Percentiles rank a stretch among this genome's conserved stretches.
Conservation (phyloP, 73 alveolate species). For the Paramecium tetraurelia region DNA sequence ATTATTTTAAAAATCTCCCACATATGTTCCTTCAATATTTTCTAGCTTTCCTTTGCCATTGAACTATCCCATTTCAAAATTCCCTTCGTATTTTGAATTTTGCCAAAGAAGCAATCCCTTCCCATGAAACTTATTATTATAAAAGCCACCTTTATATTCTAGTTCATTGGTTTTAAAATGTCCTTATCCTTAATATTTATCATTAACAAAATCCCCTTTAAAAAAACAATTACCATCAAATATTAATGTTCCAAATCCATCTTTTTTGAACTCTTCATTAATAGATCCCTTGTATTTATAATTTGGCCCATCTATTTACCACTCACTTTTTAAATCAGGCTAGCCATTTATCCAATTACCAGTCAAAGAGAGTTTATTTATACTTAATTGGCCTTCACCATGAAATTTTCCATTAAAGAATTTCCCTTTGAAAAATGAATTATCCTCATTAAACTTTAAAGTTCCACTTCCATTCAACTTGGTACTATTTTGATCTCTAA, state of each 20-base stretch:
- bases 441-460: neutral
- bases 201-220: neutral
- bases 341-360: neutral
- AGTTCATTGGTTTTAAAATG: neutral
- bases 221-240: neutral
- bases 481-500: neutral
- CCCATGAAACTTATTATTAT: conserved; percentile 8
- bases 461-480: neutral
- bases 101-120: neutral
- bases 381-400: neutral
- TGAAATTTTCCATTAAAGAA: neutral
- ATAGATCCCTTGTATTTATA: neutral
- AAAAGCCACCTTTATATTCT: neutral
- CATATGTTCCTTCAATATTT: neutral
- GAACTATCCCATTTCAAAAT: conserved; percentile 14
- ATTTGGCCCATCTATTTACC: neutral
- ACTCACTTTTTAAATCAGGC: neutral
- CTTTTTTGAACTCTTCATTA: neutral
- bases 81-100: neutral
- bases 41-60: conserved; percentile 20
- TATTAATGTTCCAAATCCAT: neutral
- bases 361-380: neutral
- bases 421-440: neutral
- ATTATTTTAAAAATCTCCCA: conserved; percentile 18
- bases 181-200: neutral